A percentile compares a stretch with the other conserved stretches of the same genome.
Conservation (phyloP, 208 protist species). For the Leishmania arabica region DNA sequence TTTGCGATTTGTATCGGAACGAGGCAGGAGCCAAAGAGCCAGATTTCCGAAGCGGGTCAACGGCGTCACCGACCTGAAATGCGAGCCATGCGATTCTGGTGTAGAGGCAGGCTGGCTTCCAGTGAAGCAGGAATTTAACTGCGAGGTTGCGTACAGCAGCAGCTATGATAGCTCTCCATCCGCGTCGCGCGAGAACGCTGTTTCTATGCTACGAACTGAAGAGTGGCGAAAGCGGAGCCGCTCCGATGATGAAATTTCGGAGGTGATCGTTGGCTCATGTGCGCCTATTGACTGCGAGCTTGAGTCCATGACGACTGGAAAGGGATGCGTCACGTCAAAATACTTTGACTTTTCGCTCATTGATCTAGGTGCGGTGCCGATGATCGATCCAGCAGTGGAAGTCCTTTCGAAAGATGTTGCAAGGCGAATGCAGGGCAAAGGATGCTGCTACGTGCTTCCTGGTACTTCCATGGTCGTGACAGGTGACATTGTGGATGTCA, state of each 20-base stretch:
- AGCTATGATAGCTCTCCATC: conserved; percentile 1
- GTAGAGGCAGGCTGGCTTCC: conserved; percentile 3
- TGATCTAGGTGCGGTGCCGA: conserved; percentile 20
- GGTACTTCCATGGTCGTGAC: conserved; percentile 60
- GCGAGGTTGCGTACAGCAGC: background rate
- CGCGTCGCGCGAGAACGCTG: background rate
- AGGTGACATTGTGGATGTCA: conserved; percentile 56
- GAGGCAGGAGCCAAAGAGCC: background rate
- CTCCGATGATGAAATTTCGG: conserved; percentile 3
- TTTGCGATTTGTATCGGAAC: conserved; percentile 31
- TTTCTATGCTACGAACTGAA: background rate
- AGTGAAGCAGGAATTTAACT: background rate
- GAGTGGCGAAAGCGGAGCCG: conserved; percentile 23
- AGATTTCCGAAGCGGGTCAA: conserved; percentile 36
- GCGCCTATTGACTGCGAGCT: conserved; percentile 25
- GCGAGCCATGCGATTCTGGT: background rate
- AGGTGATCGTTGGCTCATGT: background rate
- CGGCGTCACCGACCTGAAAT: background rate
- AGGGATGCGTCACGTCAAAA: conserved; percentile 23
- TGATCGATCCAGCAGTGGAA: background rate
- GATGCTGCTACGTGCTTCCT: conserved; percentile 56
- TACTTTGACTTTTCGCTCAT: conserved; percentile 29
- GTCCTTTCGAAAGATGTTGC: conserved; percentile 14
- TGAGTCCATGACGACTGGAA: conserved; percentile 6
- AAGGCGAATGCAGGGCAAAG: conserved; percentile 29